Conservation (phyloP, 192 early-diverging fungal genomes). For the Kappamyces sp. region DNA sequence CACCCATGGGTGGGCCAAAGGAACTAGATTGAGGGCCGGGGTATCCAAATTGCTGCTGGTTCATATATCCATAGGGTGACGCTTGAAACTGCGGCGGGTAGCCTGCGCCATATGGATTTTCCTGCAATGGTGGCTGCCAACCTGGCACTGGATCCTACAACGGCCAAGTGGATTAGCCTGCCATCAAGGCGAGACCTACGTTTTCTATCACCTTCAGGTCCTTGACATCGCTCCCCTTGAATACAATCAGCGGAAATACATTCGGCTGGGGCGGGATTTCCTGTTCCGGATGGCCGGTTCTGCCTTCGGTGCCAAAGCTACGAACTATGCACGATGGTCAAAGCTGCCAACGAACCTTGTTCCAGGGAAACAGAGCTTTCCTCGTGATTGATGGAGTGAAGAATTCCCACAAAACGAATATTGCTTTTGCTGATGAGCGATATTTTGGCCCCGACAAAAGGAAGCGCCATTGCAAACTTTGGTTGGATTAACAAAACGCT, state of each 20-base stretch:
- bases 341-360: conserved; percentile 49
- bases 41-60: too few relatives aligned
- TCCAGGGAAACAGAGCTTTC: conserved; percentile 87
- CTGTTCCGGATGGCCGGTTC: conserved; percentile 63
- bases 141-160: conserved; percentile 49
- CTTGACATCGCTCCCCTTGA: conserved; percentile 89
- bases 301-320: conserved; percentile 95
- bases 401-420: conserved; percentile 86
- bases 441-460: conserved; percentile 48
- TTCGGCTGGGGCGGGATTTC: conserved; percentile 83
- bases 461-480: conserved; percentile 10
- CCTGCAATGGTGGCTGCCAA: too few relatives aligned
- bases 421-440: conserved; percentile 78
- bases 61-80: too few relatives aligned
- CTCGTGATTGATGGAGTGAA: conserved; percentile 77
- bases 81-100: too few relatives aligned
- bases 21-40: too few relatives aligned
- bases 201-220: conserved; percentile 60
- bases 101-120: too few relatives aligned
- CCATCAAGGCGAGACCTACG: neutral
- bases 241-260: conserved; percentile 88
- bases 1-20: too few relatives aligned
- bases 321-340: conserved; percentile 47
- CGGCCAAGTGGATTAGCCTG: conserved; percentile 26
- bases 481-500: too few relatives aligned